Evolutionary conservation across 2,329 filamentous ascomycete genomes (phyloP).

Genomic region (Colletotrichum tabaci): DNA sequence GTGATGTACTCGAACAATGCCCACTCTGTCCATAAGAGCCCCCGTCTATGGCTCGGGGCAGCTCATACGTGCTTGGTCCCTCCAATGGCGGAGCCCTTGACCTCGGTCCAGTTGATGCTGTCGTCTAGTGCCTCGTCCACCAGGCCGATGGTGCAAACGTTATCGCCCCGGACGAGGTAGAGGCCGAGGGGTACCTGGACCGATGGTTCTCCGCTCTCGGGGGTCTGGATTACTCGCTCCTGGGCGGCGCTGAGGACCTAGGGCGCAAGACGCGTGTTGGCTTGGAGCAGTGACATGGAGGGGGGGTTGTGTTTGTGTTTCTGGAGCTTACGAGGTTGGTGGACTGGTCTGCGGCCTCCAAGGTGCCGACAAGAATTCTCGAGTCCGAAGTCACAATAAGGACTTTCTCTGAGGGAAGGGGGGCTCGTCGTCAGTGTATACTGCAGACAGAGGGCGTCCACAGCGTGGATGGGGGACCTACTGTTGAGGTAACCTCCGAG

Average conservation of each 20-base stretch:
- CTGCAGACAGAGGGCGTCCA: slow-evolving; percentile 15
- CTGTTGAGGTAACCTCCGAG: slow-evolving; percentile 63
- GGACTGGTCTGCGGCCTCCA: slow-evolving; percentile 89
- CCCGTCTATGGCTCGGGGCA: not conserved
- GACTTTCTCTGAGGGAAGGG: slow-evolving; percentile 80
- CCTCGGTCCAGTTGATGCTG: slow-evolving; percentile 93
- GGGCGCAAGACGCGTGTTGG: slow-evolving; percentile 4
- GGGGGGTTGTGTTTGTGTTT: not conserved
- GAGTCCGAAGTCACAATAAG: slow-evolving; percentile 94
- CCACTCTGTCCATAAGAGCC: slow-evolving; percentile 41
- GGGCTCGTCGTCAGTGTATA: slow-evolving; percentile 46
- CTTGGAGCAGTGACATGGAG: slow-evolving; percentile 1
- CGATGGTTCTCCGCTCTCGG: slow-evolving; percentile 86
- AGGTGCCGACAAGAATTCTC: slow-evolving; percentile 84
- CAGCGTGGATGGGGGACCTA: slow-evolving; percentile 45
- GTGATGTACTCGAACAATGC: slow-evolving; percentile 32
- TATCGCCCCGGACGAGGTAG: slow-evolving; percentile 94
- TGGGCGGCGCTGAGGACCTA: slow-evolving; percentile 85
- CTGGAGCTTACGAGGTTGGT: slow-evolving; percentile 80
- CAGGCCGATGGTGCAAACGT: slow-evolving; percentile 90
- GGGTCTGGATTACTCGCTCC: slow-evolving; percentile 90
- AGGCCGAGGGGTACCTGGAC: slow-evolving; percentile 87
- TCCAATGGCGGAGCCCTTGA: slow-evolving; percentile 87
- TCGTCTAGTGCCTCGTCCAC: slow-evolving; percentile 91
- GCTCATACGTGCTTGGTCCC: slow-evolving; percentile 81